Evolutionary conservation across 768 basidiomycete genomes (phyloP).

Genomic region (Infundibulicybe gibba): DNA sequence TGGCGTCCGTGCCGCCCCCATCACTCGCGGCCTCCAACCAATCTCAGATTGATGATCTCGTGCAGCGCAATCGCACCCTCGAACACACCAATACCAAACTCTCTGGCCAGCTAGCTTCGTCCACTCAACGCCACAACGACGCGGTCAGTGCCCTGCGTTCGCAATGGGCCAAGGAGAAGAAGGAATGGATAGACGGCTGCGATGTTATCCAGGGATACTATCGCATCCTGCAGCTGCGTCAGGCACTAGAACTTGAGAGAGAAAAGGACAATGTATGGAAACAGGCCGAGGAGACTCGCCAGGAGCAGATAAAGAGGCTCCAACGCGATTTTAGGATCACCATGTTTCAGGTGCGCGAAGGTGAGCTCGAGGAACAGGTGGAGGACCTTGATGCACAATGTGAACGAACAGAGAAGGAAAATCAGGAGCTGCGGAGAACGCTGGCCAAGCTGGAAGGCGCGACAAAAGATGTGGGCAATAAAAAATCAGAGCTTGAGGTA

Average conservation of each 20-base stretch:
- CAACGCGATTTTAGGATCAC: constrained; percentile 66
- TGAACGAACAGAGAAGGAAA: constrained; percentile 16
- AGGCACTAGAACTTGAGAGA: constrained; percentile 49
- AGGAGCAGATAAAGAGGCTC: constrained; percentile 54
- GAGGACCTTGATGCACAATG: constrained; percentile 45
- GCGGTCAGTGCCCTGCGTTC: constrained; percentile 39
- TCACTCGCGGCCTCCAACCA: constrained; percentile 60
- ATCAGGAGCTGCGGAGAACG: constrained; percentile 15
- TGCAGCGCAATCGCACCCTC: constrained; percentile 61
- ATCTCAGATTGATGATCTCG: constrained; percentile 70
- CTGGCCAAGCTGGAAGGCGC: constrained; percentile 21
- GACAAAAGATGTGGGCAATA: constrained; percentile 28
- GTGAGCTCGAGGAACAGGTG: constrained; percentile 52
- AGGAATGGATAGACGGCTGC: constrained; percentile 59
- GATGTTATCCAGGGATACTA: constrained; percentile 61
- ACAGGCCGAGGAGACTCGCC: constrained; percentile 49
- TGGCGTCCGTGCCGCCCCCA: constrained; percentile 11
- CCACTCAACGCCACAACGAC: constrained; percentile 37
- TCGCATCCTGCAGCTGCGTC: constrained; percentile 60
- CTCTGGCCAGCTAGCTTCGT: constrained; percentile 39
- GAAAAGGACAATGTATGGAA: constrained; percentile 48
- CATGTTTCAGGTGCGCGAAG: constrained; percentile 63
- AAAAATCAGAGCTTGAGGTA: constrained; percentile 47
- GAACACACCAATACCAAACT: constrained; percentile 60
- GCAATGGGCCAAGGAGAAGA: constrained; percentile 49